Conservation (phyloP, 805 yeast species). For the Maudiozyma barnettii region DNA sequence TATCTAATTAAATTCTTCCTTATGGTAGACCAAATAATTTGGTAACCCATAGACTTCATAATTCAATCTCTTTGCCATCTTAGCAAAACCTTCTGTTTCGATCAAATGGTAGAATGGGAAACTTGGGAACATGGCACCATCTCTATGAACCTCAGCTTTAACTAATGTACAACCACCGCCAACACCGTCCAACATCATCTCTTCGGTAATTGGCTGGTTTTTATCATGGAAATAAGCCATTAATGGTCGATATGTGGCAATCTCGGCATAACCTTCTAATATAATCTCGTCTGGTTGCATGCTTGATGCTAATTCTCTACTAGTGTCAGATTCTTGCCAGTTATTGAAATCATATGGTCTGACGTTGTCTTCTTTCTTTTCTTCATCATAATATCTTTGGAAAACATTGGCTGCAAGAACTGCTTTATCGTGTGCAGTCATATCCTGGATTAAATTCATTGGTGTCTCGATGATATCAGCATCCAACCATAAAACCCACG, state of each 20-base stretch:
- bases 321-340: constrained; percentile 85
- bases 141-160: constrained; percentile 95
- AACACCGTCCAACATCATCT: constrained; percentile 89
- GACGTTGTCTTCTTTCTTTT: constrained; percentile 44
- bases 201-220: constrained; percentile 50
- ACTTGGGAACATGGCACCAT: constrained; percentile 99
- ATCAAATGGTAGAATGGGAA: constrained; percentile 95
- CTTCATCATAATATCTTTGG: constrained; percentile 64
- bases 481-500: constrained; percentile 96
- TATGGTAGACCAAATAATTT: constrained; percentile 85
- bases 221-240: constrained; percentile 84
- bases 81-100: constrained; percentile 98
- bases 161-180: constrained; percentile 97
- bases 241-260: constrained; percentile 88
- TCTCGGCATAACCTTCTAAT: constrained; percentile 88
- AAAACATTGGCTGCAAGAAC: constrained; percentile 88
- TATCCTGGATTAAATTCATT: constrained; percentile 69
- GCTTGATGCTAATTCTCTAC: constrained; percentile 58
- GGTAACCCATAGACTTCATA: constrained; percentile 90
- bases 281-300: constrained; percentile 84
- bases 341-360: constrained; percentile 94
- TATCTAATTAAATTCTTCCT: constrained; percentile 52
- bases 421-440: constrained; percentile 77
- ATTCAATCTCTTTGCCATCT: constrained; percentile 91
- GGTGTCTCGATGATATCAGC: constrained; percentile 92